phyloP scores from a whole-genome alignment of 108 stramenopile species.

The Conticribra weissflogii region DNA sequence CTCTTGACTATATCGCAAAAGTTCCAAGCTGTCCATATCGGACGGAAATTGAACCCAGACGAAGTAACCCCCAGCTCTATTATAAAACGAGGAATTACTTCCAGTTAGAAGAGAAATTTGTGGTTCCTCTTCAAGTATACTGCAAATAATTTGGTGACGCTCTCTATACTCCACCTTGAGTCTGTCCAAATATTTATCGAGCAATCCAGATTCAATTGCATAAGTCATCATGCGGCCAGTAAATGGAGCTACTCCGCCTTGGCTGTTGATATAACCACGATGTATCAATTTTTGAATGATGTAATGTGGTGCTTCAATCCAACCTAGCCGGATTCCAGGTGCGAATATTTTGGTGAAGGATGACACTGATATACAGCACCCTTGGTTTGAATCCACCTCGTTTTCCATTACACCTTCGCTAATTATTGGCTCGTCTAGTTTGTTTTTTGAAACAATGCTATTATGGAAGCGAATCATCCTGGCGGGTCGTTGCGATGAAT shows the following conservation, averaged over 20 bases:
- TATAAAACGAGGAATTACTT: not conserved
- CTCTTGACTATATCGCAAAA: constrained; percentile 41
- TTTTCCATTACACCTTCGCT: not conserved
- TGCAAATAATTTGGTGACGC: constrained; percentile 43
- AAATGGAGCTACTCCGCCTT: constrained; percentile 71
- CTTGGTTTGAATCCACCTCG: constrained; percentile 1
- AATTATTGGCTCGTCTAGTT: not conserved
- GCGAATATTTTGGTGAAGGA: constrained; percentile 81
- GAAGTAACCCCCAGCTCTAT: constrained; percentile 67
- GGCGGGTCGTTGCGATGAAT: constrained; percentile 46
- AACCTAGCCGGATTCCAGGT: constrained; percentile 70
- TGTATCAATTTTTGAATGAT: constrained; percentile 48
- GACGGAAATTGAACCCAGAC: constrained; percentile 65
- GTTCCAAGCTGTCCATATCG: constrained; percentile 45
- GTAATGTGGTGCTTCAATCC: constrained; percentile 65
- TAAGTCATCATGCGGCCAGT: constrained; percentile 58
- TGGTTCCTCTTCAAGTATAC: constrained; percentile 38
- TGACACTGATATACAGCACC: constrained; percentile 72
- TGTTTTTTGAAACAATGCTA: not conserved
- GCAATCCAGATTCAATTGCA: constrained; percentile 44
- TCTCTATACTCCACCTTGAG: constrained; percentile 48
- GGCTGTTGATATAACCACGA: constrained; percentile 67
- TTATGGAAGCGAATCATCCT: constrained; percentile 54
- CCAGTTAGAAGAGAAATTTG: constrained; percentile 39
- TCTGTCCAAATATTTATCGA: constrained; percentile 51